Conservation (phyloP, 2,329 filamentous ascomycete species). For the Verticillium nubilum region DNA sequence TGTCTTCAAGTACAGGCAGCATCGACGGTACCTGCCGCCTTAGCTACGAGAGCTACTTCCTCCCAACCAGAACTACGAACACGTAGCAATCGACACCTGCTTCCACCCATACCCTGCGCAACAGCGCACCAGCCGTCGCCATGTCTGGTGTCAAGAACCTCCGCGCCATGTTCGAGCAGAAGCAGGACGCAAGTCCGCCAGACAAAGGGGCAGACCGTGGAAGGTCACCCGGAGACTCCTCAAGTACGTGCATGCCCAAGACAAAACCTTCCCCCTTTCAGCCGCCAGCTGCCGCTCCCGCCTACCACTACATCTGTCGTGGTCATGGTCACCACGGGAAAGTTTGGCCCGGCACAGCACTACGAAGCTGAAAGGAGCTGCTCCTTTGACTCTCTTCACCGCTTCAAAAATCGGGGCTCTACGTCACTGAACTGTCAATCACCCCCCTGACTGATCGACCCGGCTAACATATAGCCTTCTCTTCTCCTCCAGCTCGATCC, state of each 20-base stretch:
- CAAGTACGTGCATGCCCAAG: constrained; percentile 25
- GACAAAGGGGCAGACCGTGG: constrained; percentile 47
- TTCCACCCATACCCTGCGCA: background rate
- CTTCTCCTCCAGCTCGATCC: constrained; percentile 7
- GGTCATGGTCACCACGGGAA: background rate
- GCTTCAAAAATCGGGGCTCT: background rate
- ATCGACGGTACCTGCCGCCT: background rate
- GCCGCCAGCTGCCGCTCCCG: background rate
- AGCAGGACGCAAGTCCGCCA: constrained; percentile 57
- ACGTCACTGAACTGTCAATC: background rate
- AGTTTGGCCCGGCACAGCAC: background rate
- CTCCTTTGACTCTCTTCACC: background rate
- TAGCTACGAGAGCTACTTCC: background rate
- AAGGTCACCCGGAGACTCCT: constrained; percentile 54
- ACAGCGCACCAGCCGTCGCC: constrained; percentile 25
- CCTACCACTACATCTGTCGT: background rate
- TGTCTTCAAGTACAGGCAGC: background rate
- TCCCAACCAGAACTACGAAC: constrained; percentile 1
- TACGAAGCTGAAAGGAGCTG: background rate
- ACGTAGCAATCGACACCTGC: background rate
- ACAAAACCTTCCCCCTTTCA: background rate
- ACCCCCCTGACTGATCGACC: background rate
- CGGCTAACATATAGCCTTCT: constrained; percentile 2
- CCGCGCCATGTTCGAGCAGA: constrained; percentile 75
- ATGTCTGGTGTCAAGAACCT: constrained; percentile 71